Evolutionary conservation across 139 green algal genomes (phyloP), one percentile per base, ranked within the genome.

Genomic region (Picocystis salinarum): DNA sequence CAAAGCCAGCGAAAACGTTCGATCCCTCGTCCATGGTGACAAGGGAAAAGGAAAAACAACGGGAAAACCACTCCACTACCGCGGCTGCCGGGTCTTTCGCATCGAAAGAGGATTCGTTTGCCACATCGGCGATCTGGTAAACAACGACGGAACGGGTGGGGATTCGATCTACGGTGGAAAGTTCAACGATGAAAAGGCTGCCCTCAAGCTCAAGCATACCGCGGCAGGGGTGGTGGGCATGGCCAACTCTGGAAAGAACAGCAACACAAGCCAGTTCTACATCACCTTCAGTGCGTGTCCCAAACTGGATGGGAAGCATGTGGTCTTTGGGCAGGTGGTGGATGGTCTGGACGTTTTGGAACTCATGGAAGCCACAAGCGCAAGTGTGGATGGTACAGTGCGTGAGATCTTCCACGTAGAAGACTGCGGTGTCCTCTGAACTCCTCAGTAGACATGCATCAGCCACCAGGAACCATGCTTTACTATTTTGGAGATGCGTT

Each of bases 161-260:
- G 81, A 91, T 53, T 64, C 24, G 49, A 92, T 91, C 27, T 90
- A 83, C 27, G 72, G 70, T 6, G 70, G 67, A 13, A 62, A 61
- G 23, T 87, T 89, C 45, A 76, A 80, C 15, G 79, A 90, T 41
- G 79, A 91, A 34, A 80, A 82, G 30, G 40, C 33, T 0, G 80
- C 55, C 0, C 52, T 92, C 18, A 76, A 74, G 47, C 25, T 73
- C 11, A 86, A 75, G 52, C 76, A 88, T 47, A 72, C 82, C 28
- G 29, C 10, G 1, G 37, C 48, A 0, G 80, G 81, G 11, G 49
- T 82, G 3, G 33, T 94, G 3, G 59, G 55, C 9, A 85, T 87
- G 71, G 81, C 76, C 17, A 92, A 92, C 58, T 59, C 39, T 3
- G 78, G 81, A n/a, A 85, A 89, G 42, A 83, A 92, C 69, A 74